Conservation (phyloP, 371 early-diverging fungal genomes). For the Circinella umbellata region DNA sequence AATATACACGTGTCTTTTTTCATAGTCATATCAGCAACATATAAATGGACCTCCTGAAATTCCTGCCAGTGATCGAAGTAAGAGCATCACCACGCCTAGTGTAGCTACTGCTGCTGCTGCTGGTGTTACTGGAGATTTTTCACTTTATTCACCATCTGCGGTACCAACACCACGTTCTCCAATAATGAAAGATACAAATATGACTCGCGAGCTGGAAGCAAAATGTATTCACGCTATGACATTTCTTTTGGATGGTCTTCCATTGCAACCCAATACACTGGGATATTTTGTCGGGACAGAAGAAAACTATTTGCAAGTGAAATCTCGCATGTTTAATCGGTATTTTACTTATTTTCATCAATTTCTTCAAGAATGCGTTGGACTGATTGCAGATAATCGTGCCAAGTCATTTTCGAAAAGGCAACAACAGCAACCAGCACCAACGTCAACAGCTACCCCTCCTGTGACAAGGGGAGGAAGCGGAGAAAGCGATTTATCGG, state of each 20-base stretch:
- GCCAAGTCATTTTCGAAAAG: background rate
- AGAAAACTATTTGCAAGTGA: background rate
- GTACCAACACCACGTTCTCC: background rate
- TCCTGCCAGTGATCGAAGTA: background rate
- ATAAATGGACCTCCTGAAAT: background rate
- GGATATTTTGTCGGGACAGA: background rate
- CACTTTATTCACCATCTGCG: background rate
- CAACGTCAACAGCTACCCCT: background rate
- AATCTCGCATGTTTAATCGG: background rate
- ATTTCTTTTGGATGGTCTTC: conserved; percentile 74
- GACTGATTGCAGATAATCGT: conserved; percentile 6
- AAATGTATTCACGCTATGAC: conserved; percentile 84
- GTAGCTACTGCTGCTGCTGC: background rate
- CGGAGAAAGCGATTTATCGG: background rate
- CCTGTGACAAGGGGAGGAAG: background rate
- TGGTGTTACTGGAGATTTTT: background rate
- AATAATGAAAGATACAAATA: conserved; percentile 1
- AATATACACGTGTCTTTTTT: background rate
- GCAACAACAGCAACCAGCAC: background rate
- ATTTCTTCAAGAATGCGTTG: conserved; percentile 6
- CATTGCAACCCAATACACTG: conserved; percentile 64
- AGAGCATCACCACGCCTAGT: background rate
- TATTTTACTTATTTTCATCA: conserved; percentile 9
- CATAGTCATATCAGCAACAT: background rate
- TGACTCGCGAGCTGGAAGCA: conserved; percentile 72